Evolutionary conservation across 169 alveolate genomes (phyloP), one percentile per base, ranked within the genome.

Genomic region (Theileria sp.): DNA sequence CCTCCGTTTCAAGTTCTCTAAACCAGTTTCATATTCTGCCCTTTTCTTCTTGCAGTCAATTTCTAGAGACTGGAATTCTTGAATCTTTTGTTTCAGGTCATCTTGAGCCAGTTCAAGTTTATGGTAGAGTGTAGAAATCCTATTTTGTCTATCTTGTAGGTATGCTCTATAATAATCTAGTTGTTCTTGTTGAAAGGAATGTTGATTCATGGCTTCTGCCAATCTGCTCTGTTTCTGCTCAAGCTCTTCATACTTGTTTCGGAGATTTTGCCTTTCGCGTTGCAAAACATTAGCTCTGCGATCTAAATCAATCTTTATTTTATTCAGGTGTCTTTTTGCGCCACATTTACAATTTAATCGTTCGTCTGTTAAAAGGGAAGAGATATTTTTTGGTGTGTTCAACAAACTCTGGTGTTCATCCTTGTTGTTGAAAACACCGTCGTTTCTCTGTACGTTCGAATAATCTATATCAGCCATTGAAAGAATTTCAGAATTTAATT

Each of bases 121-220:
- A 21, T 77, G 79, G 50, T 85, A 76, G 68, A 85, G 60, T 13
- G 74, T 77, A 51, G 79, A 51, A 5, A 85, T 85, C 30, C 75
- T 75, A 28, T 67, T 75, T 15, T 79, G 91, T 75, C 75, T 85
- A 6, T 80, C 87, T 66, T 85, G 87, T n/a, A 85, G 80, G 70
- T 85, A 85, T 25, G 74, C 17, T 64, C 68, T 78, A 54, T 85
- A 85, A 25, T 76, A 44, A 19, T 85, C 77, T 66, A 85, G 71
- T 68, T 85, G 84, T 26, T 79, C 87, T 26, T 79, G 83, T 36
- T 77, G 79, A 44, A 72, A 54, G 21, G 69, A 32, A 19, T 66
- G 68, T 36, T 79, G 83, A 12, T 64, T 34, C 36, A 50, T 64
- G 4, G 65, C 54, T 13, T 79, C 85, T 26, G 23, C 23, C 26